These are phyloP conservation scores for Hysterangium stoloniferum DNA, from an alignment of 768 basidiomycete species.

Conservation along the genomic window DNA sequence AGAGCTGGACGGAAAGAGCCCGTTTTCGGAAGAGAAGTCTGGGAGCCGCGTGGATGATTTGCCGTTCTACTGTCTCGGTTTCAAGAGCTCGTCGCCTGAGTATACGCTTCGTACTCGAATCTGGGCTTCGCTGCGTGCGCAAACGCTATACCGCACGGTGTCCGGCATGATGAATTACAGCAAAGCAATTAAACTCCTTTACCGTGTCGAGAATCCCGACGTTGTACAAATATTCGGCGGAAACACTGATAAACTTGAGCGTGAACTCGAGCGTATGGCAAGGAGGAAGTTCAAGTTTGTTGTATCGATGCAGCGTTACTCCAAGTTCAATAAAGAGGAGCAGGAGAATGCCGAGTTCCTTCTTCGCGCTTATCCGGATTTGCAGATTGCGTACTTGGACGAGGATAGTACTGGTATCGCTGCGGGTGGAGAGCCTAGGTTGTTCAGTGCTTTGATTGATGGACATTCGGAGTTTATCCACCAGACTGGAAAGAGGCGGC, in stretches of 20 bases:
- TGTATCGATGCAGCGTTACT: constrained; percentile 98
- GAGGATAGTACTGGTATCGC: no score
- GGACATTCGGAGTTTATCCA: constrained; percentile 95
- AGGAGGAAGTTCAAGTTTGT: constrained; percentile 98
- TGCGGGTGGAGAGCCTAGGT: constrained; percentile 82
- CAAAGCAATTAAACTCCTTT: constrained; percentile 98
- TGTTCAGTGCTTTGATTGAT: constrained; percentile 95
- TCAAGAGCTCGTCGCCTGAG: constrained; percentile 97
- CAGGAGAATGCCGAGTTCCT: constrained; percentile 98
- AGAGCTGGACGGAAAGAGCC: constrained; percentile 77
- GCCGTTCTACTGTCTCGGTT: constrained; percentile 97
- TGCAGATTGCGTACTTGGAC: constrained; percentile 97
- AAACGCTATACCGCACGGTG: constrained; percentile 96
- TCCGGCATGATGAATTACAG: constrained; percentile 99
- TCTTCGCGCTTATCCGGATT: constrained; percentile 93
- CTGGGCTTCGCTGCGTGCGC: constrained; percentile 97
- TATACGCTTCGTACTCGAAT: constrained; percentile 98
- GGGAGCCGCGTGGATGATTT: constrained; percentile 83
- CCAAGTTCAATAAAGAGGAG: constrained; percentile 99
- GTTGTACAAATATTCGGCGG: constrained; percentile 96
- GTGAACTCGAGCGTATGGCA: constrained; percentile 95
- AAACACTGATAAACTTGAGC: constrained; percentile 93
- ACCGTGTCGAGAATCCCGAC: constrained; percentile 98
- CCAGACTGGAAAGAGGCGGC: constrained; percentile 79
- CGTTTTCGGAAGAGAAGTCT: constrained; percentile 77